Evolutionary conservation across 306 rosid species (phyloP).

Genomic region (Inga oerstediana): DNA sequence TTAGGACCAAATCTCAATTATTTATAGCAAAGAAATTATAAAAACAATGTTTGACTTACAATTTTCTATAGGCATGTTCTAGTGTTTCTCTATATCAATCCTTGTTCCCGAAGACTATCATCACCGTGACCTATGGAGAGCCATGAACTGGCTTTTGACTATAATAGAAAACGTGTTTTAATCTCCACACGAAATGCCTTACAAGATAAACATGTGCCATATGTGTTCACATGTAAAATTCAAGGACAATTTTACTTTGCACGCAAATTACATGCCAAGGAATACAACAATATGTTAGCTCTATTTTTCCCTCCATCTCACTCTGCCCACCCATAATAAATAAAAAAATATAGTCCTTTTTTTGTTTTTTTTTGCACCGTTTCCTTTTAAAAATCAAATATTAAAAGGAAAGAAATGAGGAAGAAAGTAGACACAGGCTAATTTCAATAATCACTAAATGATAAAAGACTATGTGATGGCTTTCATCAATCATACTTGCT

Average conservation of each 20-base stretch:
- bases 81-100: background rate
- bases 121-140: background rate
- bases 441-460: constrained; percentile 37
- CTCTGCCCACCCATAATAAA: constrained; percentile 17
- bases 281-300: constrained; percentile 50
- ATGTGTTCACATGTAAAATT: constrained; percentile 45
- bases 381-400: constrained; percentile 36
- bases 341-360: constrained; percentile 34
- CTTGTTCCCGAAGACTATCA: constrained; percentile 4
- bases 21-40: background rate
- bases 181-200: constrained; percentile 46
- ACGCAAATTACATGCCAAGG: constrained; percentile 47
- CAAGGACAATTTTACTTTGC: constrained; percentile 43
- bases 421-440: constrained; percentile 38
- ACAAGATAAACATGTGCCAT: constrained; percentile 39
- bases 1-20: constrained; percentile 29
- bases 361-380: constrained; percentile 16
- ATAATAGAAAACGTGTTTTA: constrained; percentile 22
- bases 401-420: background rate
- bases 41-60: constrained; percentile 13
- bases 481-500: constrained; percentile 35
- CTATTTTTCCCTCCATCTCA: constrained; percentile 33
- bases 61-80: constrained; percentile 6
- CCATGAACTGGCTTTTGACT: constrained; percentile 31
- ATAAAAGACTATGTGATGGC: constrained; percentile 14